phyloP scores from a whole-genome alignment of 148 eudicot genomes.

The Arctostaphylos glauca region DNA sequence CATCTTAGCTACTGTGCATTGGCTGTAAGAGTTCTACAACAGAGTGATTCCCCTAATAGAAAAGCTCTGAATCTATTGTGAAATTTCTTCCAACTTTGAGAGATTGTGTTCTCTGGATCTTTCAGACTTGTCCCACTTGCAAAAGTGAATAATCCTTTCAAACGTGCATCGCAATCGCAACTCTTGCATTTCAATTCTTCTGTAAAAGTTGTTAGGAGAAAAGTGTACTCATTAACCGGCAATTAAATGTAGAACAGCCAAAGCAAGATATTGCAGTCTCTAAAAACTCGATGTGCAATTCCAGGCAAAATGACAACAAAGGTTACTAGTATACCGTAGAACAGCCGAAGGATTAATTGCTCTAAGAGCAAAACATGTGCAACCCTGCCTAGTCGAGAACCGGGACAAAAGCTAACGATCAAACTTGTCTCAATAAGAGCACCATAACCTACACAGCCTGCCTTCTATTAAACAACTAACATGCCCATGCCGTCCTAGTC shows the following conservation, averaged over 20 bases:
- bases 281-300: background rate
- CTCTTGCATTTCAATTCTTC: background rate
- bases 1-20: background rate
- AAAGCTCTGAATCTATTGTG: background rate
- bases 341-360: background rate
- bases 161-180: background rate
- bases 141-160: background rate
- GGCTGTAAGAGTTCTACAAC: background rate
- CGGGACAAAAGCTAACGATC: too few species aligned
- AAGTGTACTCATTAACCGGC: background rate
- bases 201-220: background rate
- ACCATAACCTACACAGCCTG: too few species aligned
- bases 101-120: background rate
- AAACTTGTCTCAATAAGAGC: too few species aligned
- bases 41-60: background rate
- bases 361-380: background rate
- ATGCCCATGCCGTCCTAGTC: too few species aligned
- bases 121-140: background rate
- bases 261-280: background rate
- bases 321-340: background rate
- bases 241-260: background rate
- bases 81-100: background rate
- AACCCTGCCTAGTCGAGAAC: background rate
- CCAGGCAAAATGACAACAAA: background rate
- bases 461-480: too few species aligned